Evolutionary conservation across 148 eudicot species (phyloP).

Genomic region (Arctostaphylos glauca): DNA sequence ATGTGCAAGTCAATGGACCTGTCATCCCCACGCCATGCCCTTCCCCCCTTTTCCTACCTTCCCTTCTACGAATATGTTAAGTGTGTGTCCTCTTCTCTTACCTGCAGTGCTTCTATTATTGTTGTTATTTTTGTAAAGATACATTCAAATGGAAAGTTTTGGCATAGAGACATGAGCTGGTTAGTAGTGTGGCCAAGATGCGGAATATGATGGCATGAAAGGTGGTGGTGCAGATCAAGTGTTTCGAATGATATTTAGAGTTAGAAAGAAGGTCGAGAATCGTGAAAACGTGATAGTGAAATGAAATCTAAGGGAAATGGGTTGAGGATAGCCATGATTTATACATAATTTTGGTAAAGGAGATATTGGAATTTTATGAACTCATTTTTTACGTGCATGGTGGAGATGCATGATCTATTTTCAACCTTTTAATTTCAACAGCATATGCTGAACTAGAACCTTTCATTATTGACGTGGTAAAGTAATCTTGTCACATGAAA

Average conservation of each 20-base stretch:
- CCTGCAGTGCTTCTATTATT: not conserved
- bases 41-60: no score
- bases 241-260: not conserved
- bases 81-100: not conserved
- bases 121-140: no score
- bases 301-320: not conserved
- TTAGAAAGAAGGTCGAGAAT: not conserved
- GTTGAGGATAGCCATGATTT: not conserved
- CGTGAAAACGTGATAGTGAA: not conserved
- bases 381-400: not conserved
- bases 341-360: not conserved
- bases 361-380: not conserved
- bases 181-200: not conserved
- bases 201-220: not conserved
- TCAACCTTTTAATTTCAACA: not conserved
- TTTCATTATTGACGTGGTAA: not conserved
- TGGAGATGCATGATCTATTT: not conserved
- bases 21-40: no score
- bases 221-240: not conserved
- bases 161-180: not conserved
- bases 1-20: not conserved
- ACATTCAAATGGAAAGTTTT: no score
- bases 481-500: not conserved
- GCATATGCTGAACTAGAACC: not conserved
- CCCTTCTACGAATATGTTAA: not conserved